Percentiles rank a stretch among this genome's conserved stretches.
Evolutionary conservation across 805 yeast species (phyloP).

Genomic region (Monosporozyma unispora): DNA sequence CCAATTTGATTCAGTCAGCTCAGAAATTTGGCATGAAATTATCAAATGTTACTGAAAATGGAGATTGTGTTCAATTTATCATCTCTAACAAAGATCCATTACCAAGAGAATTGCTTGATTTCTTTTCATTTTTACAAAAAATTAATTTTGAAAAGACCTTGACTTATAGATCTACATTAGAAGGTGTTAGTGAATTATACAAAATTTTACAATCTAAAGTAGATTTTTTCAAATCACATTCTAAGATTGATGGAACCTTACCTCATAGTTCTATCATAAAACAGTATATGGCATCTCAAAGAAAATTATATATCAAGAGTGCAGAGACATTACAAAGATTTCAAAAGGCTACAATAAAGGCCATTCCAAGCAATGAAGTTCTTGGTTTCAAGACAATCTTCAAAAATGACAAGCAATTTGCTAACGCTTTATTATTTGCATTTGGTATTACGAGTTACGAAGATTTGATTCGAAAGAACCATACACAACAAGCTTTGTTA

Average conservation of each 20-base stretch:
- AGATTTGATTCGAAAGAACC: slow-evolving; percentile 38
- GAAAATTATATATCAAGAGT: slow-evolving; percentile 36
- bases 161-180: slow-evolving; percentile 48
- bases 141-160: slow-evolving; percentile 38
- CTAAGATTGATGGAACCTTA: slow-evolving; percentile 21
- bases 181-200: slow-evolving; percentile 49
- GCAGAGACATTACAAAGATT: slow-evolving; percentile 30
- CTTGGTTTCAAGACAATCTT: slow-evolving; percentile 50
- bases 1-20: slow-evolving; percentile 24
- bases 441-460: slow-evolving; percentile 51
- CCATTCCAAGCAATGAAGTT: slow-evolving; percentile 12
- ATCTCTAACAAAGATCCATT: slow-evolving; percentile 29
- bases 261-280: slow-evolving; percentile 29
- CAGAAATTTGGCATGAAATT: slow-evolving; percentile 33
- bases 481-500: slow-evolving; percentile 50
- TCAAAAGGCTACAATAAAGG: slow-evolving; percentile 36
- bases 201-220: slow-evolving; percentile 45
- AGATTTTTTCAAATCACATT: slow-evolving; percentile 29
- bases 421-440: slow-evolving; percentile 44
- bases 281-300: slow-evolving; percentile 43
- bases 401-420: slow-evolving; percentile 45
- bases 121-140: slow-evolving; percentile 48
- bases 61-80: slow-evolving; percentile 34
- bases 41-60: slow-evolving; percentile 29
- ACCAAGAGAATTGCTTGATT: slow-evolving; percentile 39